A percentile compares a stretch with the other conserved stretches of the same genome.
phyloP scores from a whole-genome alignment of 495 filamentous ascomycete genomes.

The Hypoxylon lienhwacheense region DNA sequence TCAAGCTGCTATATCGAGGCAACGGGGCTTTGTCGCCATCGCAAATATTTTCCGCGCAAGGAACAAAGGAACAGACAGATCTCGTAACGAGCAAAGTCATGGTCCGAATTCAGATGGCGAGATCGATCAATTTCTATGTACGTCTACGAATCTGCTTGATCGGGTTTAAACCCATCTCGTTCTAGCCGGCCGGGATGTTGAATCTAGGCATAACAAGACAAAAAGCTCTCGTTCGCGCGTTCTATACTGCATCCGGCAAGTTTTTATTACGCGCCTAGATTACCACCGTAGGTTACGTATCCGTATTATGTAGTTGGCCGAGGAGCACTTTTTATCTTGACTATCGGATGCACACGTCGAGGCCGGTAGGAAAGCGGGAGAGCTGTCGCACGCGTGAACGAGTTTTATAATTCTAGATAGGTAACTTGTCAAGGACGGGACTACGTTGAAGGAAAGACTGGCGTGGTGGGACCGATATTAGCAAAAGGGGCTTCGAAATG shows the following conservation, averaged over 20 bases:
- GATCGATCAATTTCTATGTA: slow-evolving; percentile 3
- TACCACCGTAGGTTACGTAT: too few relatives aligned
- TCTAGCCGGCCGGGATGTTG: slow-evolving; percentile 17
- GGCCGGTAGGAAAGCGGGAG: neutral
- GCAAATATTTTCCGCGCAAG: too few relatives aligned
- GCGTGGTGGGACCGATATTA: neutral
- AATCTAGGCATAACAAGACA: slow-evolving; percentile 23
- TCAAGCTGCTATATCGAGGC: too few relatives aligned
- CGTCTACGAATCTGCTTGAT: slow-evolving; percentile 10
- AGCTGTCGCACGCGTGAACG: slow-evolving; percentile 8
- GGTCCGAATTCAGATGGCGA: slow-evolving; percentile 3
- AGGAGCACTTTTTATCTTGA: neutral
- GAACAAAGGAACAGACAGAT: too few relatives aligned
- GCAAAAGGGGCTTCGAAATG: slow-evolving; percentile 8
- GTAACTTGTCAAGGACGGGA: neutral
- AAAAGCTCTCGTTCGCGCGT: slow-evolving; percentile 10
- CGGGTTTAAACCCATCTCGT: slow-evolving; percentile 19
- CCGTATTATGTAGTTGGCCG: neutral
- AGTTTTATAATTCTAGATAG: slow-evolving; percentile 21
- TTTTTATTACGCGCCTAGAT: slow-evolving; percentile 18
- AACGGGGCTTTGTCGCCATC: too few relatives aligned
- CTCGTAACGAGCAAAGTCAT: slow-evolving; percentile 8
- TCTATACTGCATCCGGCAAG: slow-evolving; percentile 11
- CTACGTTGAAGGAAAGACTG: neutral
- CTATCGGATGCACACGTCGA: slow-evolving; percentile 8